Base-by-base conservation (phyloP, 768 basidiomycete species). In the Auricularia sp. region DNA sequence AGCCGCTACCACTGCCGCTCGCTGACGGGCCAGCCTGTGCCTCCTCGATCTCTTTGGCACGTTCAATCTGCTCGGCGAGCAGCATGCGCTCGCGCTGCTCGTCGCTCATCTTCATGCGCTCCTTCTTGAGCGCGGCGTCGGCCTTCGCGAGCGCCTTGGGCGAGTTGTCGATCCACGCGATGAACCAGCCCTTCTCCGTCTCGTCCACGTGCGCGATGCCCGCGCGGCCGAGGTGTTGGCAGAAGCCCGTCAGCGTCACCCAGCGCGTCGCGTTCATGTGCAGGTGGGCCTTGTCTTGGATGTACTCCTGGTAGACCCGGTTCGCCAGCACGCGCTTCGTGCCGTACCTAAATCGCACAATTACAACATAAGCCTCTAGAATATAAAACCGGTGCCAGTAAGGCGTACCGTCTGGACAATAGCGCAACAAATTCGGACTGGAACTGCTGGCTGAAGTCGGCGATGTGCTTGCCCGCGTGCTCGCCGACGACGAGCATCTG, bases 231-330 rank as follows among this genome's bases (percentile, higher is more conserved):
- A 99, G 81, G 70, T 93, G 85, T 75, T 96, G 94, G 68, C 84
- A 80, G 68, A 98, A 99, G 74, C 96, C 96, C n/a, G 92, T 91
- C 71, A 98, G 82, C 12, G 97, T 97, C 35, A 98, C 92, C 94
- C 96, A 99, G 61, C 92, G 87, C 14, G 97, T 98, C 5, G 95
- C 77, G 76, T 99, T 99, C 97, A 99, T 99, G 78, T 99, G 97
- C 36, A 97, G 79, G 75, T 98, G 97, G 56, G 78, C 72, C 77
- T 94, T 95, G 77, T 98, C 95, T 64, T 89, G 82, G 68, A 99
- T 99, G 76, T 92, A 96, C 74, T 98, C 97, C 75, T 99, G 95
- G 70, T 99, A 99, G 14, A 98, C 96, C 59, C 85, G 87, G 72
- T 99, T 99, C 34, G 93, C 93, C 68, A 87, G 84, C 39, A 98